Percentiles rank a stretch among this genome's conserved stretches.
Conservation (phyloP, 108 stramenopile species). For the Nannochloropsis salina region DNA sequence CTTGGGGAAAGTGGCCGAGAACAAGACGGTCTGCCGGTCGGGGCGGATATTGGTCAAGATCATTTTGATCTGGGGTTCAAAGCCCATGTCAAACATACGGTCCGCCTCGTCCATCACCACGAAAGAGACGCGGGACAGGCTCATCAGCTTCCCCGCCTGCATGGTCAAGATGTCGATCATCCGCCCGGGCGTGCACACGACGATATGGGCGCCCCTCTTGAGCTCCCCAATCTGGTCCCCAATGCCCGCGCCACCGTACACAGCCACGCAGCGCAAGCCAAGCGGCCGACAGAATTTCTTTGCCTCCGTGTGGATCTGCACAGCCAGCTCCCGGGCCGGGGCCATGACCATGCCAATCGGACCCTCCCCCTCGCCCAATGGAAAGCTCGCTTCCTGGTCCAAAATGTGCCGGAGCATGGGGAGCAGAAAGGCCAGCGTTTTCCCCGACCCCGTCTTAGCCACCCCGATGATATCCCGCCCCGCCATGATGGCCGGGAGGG, state of each 20-base stretch:
- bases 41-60: conserved; percentile 58
- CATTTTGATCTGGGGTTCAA: conserved; percentile 92
- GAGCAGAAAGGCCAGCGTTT: conserved; percentile 89
- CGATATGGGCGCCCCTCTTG: conserved; percentile 91
- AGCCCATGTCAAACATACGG: conserved; percentile 99
- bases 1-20: conserved; percentile 97
- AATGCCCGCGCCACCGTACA: conserved; percentile 95
- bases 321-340: conserved; percentile 91
- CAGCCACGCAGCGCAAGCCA: conserved; percentile 67
- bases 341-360: conserved; percentile 92
- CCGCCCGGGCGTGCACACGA: conserved; percentile 93
- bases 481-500: conserved; percentile 93
- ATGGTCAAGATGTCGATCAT: conserved; percentile 97
- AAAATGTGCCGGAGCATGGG: conserved; percentile 88
- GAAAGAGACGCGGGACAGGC: conserved; percentile 79
- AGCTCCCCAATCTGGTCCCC: conserved; percentile 94
- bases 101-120: conserved; percentile 98
- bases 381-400: conserved; percentile 68
- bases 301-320: conserved; percentile 84
- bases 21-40: conserved; percentile 71
- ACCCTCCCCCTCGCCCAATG: conserved; percentile 77
- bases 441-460: conserved; percentile 95
- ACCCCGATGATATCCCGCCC: conserved; percentile 98
- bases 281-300: conserved; percentile 52
- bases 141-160: conserved; percentile 71